Conservation (phyloP, 2,329 filamentous ascomycete species). For the Penicillium thymicola region DNA sequence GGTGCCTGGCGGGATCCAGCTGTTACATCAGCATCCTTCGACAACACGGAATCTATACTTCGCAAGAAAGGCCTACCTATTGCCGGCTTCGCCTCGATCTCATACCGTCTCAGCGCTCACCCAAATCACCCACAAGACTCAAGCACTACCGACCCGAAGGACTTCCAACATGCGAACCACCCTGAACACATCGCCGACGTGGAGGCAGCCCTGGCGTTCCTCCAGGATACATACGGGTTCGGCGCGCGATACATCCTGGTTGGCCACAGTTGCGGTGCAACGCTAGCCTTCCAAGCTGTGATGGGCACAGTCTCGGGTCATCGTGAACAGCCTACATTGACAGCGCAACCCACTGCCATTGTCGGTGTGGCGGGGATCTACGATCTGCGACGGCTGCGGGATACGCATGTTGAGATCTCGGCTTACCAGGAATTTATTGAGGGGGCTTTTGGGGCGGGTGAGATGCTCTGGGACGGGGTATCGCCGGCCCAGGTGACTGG, state of each 20-base stretch:
- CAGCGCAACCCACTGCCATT: constrained; percentile 36
- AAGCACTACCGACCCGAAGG: constrained; percentile 22
- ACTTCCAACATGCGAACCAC: constrained; percentile 40
- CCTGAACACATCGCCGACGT: constrained; percentile 48
- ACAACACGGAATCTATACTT: constrained; percentile 34
- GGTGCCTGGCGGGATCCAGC: constrained; percentile 50
- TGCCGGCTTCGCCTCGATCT: constrained; percentile 44
- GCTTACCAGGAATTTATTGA: constrained; percentile 42
- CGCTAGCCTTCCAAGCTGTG: constrained; percentile 44
- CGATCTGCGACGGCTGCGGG: constrained; percentile 38
- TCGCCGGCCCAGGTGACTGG: constrained; percentile 38
- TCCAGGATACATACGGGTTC: constrained; percentile 42
- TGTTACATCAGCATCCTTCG: constrained; percentile 37
- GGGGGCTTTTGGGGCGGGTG: constrained; percentile 43
- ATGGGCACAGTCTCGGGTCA: constrained; percentile 31
- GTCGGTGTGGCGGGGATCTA: constrained; percentile 47
- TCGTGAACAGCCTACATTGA: constrained; percentile 10
- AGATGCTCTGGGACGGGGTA: constrained; percentile 37
- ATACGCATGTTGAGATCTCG: constrained; percentile 30
- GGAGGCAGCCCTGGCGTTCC: constrained; percentile 37
- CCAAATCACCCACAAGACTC: constrained; percentile 39
- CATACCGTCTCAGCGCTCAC: constrained; percentile 47
- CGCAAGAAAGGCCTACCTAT: constrained; percentile 31
- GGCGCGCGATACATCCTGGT: constrained; percentile 42
- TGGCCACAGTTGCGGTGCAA: constrained; percentile 49